Evolutionary conservation across 805 yeast species (phyloP).

Genomic region (Lachancea fermentati): DNA sequence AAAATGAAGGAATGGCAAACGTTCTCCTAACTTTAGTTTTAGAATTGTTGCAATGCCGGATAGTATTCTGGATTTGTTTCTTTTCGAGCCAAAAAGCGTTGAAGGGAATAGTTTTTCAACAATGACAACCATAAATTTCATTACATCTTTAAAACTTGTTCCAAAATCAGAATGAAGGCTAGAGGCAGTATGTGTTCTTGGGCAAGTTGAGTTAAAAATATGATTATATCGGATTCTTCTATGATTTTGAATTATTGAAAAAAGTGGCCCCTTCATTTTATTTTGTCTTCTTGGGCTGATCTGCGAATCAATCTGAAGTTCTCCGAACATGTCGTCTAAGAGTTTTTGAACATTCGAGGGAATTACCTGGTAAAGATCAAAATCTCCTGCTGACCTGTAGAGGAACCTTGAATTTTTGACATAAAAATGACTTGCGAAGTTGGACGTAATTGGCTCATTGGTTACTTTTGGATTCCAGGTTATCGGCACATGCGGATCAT

Average conservation of each 20-base stretch:
- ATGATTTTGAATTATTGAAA: slow-evolving; percentile 6
- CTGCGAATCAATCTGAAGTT: background rate
- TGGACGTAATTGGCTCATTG: no score
- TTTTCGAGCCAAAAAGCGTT: slow-evolving; percentile 45
- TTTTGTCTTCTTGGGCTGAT: background rate
- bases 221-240: slow-evolving; percentile 10
- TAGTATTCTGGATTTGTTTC: slow-evolving; percentile 42
- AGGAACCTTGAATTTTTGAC: slow-evolving; percentile 1
- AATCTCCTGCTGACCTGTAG: no score
- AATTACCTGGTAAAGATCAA: no score
- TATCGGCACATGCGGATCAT: slow-evolving; percentile 17
- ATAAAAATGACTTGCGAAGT: no score
- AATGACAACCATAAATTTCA: slow-evolving; percentile 38
- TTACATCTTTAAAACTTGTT: slow-evolving; percentile 33
- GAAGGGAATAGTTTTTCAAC: slow-evolving; percentile 47
- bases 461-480: slow-evolving; percentile 9
- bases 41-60: slow-evolving; percentile 36
- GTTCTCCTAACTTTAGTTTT: slow-evolving; percentile 34
- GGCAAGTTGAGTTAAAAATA: slow-evolving; percentile 15
- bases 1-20: slow-evolving; percentile 25
- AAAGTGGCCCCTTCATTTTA: background rate
- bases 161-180: slow-evolving; percentile 31
- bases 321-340: background rate
- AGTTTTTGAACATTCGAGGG: background rate
- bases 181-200: background rate